Evolutionary conservation across 805 yeast species (phyloP).

Genomic region (Sugiyamaella floridensis): DNA sequence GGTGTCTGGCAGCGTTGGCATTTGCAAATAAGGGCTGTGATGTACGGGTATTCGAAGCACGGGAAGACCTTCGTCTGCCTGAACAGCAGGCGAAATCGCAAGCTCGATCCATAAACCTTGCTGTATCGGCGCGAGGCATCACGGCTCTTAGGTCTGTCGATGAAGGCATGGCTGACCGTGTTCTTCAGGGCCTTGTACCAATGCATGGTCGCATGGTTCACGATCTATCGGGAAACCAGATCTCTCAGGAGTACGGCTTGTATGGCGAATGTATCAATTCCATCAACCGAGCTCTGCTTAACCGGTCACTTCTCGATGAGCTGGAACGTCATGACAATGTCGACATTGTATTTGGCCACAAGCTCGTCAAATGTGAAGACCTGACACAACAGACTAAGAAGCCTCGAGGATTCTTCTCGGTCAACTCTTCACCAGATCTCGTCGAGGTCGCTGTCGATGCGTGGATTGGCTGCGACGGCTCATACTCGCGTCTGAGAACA

Average conservation of each 20-base stretch:
- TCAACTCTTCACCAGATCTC: constrained; percentile 8
- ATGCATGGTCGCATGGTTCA: constrained; percentile 92
- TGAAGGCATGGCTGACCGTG: constrained; percentile 45
- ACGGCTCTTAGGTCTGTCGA: constrained; percentile 60
- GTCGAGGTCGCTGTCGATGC: constrained; percentile 41
- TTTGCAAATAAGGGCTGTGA: constrained; percentile 62
- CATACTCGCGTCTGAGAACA: constrained; percentile 64
- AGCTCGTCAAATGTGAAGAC: constrained; percentile 40
- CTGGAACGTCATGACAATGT: constrained; percentile 44
- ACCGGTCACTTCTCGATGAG: constrained; percentile 58
- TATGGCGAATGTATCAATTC: constrained; percentile 81
- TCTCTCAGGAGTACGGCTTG: constrained; percentile 69
- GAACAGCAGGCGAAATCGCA: constrained; percentile 17
- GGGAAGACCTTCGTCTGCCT: constrained; percentile 57
- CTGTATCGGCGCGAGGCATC: constrained; percentile 82
- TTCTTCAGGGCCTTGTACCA: constrained; percentile 62
- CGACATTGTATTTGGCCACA: constrained; percentile 47
- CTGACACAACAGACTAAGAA: constrained; percentile 20
- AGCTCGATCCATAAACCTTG: constrained; percentile 66
- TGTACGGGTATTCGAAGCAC: constrained; percentile 65
- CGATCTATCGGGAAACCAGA: constrained; percentile 53
- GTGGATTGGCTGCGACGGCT: constrained; percentile 81
- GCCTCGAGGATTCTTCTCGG: constrained; percentile 20
- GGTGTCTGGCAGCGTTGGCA: constrained; percentile 77
- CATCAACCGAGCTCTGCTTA: constrained; percentile 68